These are phyloP conservation scores for Kodamaea anthophila DNA, from an alignment of 1,139 yeast genomes.

Conservation along the genomic window DNA sequence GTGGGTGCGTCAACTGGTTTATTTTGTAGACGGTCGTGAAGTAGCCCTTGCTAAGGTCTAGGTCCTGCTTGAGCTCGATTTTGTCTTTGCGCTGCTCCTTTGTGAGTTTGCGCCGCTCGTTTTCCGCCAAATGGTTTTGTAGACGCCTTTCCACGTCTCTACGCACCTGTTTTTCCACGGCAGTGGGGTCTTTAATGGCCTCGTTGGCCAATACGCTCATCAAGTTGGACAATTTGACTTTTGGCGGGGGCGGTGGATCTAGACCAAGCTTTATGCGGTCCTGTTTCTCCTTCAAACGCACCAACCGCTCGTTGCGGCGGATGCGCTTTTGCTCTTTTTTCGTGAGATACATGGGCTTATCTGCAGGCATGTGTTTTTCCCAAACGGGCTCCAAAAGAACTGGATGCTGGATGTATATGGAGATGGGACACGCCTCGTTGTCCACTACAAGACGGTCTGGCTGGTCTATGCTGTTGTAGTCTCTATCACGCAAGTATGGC, in stretches of 20 bases:
- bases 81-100: conserved; percentile 53
- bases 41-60: conserved; percentile 42
- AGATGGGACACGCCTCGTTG: conserved; percentile 44
- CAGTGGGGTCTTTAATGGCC: conserved; percentile 87
- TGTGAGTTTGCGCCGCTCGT: conserved; percentile 56
- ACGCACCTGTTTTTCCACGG: conserved; percentile 67
- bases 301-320: conserved; percentile 64
- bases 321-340: conserved; percentile 71
- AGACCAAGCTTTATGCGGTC: conserved; percentile 76
- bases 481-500: conserved; percentile 32
- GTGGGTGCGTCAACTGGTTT: conserved; percentile 50
- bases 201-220: conserved; percentile 84
- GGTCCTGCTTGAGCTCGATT: conserved; percentile 39
- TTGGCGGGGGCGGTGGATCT: conserved; percentile 86
- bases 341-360: conserved; percentile 56
- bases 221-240: conserved; percentile 73
- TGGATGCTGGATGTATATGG: conserved; percentile 76
- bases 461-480: conserved; percentile 20
- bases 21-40: conserved; percentile 57
- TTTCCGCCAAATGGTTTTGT: conserved; percentile 53
- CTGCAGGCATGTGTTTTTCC: conserved; percentile 40
- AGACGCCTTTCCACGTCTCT: conserved; percentile 62
- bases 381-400: conserved; percentile 56
- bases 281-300: conserved; percentile 61
- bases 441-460: conserved; percentile 18